A percentile compares a stretch with the other conserved stretches of the same genome.
Evolutionary conservation across 805 yeast genomes (phyloP).

Genomic region (Pichia cabralensis): DNA sequence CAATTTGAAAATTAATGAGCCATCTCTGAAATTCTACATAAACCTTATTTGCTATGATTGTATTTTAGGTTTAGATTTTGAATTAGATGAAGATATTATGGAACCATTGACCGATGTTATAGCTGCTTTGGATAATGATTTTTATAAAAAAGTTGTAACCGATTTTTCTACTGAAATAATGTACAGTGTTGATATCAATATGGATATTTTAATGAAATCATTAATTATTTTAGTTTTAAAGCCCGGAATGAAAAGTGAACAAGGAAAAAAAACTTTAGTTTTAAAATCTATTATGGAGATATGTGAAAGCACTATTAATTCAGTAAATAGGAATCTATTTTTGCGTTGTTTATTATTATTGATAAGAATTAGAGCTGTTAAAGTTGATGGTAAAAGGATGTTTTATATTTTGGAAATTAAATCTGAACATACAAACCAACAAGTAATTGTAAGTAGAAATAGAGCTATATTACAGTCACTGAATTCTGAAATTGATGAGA

Average conservation of each 20-base stretch:
- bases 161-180: conserved; percentile 1
- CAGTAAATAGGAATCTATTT: too few species aligned
- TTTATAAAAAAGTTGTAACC: conserved; percentile 3
- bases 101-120: conserved; percentile 6
- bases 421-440: too few species aligned
- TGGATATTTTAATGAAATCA: conserved; percentile 1
- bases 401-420: too few species aligned
- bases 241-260: too few species aligned
- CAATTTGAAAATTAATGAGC: conserved; percentile 11
- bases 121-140: conserved; percentile 1
- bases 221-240: not conserved
- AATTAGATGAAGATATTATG: conserved; percentile 6
- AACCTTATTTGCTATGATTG: conserved; percentile 13
- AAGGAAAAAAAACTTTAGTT: too few species aligned
- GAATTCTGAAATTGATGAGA: not conserved
- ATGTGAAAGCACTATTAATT: too few species aligned
- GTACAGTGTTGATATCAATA: conserved; percentile 1
- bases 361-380: too few species aligned
- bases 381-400: too few species aligned
- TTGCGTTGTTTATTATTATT: too few species aligned
- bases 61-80: conserved; percentile 7
- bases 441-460: not conserved
- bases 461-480: not conserved
- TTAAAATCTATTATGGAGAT: too few species aligned
- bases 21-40: conserved; percentile 10